These are phyloP conservation scores for Mycena vitilis DNA, from an alignment of 768 basidiomycete species.

Conservation along the genomic window DNA sequence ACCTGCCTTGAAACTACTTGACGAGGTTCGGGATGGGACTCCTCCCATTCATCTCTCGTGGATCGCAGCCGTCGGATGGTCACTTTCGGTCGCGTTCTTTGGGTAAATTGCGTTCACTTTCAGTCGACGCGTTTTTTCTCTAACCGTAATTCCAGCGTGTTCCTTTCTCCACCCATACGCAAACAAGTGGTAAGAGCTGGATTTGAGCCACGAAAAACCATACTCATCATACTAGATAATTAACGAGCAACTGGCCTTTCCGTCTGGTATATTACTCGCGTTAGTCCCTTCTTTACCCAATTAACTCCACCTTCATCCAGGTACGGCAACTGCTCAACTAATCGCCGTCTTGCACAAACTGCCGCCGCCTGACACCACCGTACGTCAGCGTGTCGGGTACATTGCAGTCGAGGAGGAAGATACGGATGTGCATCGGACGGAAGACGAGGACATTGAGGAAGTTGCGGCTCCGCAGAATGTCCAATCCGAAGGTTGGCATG, in stretches of 20 bases:
- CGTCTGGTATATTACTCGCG: constrained; percentile 66
- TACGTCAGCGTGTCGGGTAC: constrained; percentile 72
- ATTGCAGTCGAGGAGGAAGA: constrained; percentile 53
- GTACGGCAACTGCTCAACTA: constrained; percentile 93
- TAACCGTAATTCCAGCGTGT: constrained; percentile 67
- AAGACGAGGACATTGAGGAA: constrained; percentile 43
- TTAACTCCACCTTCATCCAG: constrained; percentile 5
- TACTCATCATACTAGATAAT: constrained; percentile 70
- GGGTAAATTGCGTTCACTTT: constrained; percentile 59
- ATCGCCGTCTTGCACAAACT: constrained; percentile 89
- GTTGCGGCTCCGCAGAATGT: constrained; percentile 59
- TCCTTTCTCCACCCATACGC: constrained; percentile 93
- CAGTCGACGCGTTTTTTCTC: constrained; percentile 2
- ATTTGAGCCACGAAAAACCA: constrained; percentile 5
- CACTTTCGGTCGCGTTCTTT: constrained; percentile 92
- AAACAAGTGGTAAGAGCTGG: constrained; percentile 81
- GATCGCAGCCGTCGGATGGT: constrained; percentile 85
- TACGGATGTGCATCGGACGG: constrained; percentile 43
- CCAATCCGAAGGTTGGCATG: constrained; percentile 79
- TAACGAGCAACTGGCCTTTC: constrained; percentile 93
- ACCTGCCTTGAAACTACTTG: constrained; percentile 87
- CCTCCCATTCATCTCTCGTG: constrained; percentile 81
- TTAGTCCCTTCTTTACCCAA: neutral
- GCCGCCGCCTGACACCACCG: constrained; percentile 70
- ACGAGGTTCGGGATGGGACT: constrained; percentile 78